Percentiles rank a stretch among this genome's conserved stretches.
Evolutionary conservation across 148 eudicot genomes (phyloP).

Genomic region (Amaranthus cruentus): DNA sequence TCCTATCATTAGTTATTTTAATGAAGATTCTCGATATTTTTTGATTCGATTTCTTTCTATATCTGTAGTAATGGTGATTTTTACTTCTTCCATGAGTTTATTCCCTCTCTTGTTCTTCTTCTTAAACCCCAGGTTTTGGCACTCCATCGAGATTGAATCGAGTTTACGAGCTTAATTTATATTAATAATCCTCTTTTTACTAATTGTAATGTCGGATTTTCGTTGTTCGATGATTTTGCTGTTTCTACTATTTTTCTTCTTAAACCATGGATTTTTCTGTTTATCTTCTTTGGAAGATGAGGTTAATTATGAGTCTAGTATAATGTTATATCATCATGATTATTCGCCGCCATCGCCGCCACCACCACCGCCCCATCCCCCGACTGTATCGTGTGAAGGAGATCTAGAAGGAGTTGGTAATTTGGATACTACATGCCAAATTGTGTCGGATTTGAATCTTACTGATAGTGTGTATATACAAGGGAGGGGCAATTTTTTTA

Average conservation of each 20-base stretch:
- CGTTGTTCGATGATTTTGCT: conserved; percentile 1
- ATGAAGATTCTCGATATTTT: not conserved
- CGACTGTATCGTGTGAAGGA: conserved; percentile 73
- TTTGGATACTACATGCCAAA: conserved; percentile 74
- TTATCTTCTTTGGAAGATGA: not conserved
- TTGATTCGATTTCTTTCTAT: not conserved
- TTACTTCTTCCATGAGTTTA: not conserved
- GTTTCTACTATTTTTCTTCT: not conserved
- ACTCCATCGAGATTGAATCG: conserved; percentile 8
- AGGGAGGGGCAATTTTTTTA: conserved; percentile 78
- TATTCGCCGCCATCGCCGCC: conserved; percentile 94
- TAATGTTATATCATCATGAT: conserved; percentile 27
- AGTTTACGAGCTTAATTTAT: not conserved
- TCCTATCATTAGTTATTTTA: not conserved
- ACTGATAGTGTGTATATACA: conserved; percentile 60
- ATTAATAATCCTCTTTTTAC: not conserved
- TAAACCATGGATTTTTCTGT: not conserved
- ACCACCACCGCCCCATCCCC: conserved; percentile 87
- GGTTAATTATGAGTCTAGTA: not conserved
- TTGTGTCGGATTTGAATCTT: conserved; percentile 69
- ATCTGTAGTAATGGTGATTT: conserved; percentile 11
- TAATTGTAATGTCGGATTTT: not conserved
- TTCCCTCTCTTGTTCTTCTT: conserved; percentile 13
- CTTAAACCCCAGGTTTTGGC: conserved; percentile 9
- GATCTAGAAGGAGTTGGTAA: conserved; percentile 83